These are phyloP conservation scores for Termitomyces sp. DNA, from an alignment of 768 basidiomycete species.

Conservation along the genomic window DNA sequence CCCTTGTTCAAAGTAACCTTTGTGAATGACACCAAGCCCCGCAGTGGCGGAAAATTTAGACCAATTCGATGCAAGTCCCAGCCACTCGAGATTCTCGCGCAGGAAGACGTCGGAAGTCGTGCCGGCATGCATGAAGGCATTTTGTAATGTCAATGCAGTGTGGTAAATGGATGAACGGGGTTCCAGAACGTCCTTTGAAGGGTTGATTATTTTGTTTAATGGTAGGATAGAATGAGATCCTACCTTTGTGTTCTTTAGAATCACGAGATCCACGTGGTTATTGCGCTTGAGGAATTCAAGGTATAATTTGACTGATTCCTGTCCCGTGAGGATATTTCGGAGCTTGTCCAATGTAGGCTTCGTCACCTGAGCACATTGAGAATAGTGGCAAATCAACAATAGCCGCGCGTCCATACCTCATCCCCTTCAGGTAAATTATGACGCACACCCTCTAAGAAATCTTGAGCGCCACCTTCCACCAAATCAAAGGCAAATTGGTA, in stretches of 20 bases:
- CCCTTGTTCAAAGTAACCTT: slow-evolving; percentile 93
- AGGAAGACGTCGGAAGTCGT: slow-evolving; percentile 94
- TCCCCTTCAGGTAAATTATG: slow-evolving; percentile 67
- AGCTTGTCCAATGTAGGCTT: slow-evolving; percentile 71
- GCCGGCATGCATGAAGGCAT: slow-evolving; percentile 98
- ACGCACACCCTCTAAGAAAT: slow-evolving; percentile 81
- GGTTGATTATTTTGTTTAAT: not conserved
- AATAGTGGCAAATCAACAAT: not conserved
- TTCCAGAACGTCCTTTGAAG: slow-evolving; percentile 77
- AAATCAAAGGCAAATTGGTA: slow-evolving; percentile 97
- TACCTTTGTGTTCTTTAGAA: slow-evolving; percentile 92
- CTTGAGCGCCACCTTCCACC: slow-evolving; percentile 90
- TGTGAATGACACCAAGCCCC: slow-evolving; percentile 95
- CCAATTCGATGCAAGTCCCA: slow-evolving; percentile 95
- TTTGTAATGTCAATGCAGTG: slow-evolving; percentile 92
- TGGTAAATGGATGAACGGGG: slow-evolving; percentile 96
- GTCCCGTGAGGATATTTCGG: slow-evolving; percentile 82
- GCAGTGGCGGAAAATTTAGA: slow-evolving; percentile 98
- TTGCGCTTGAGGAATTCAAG: slow-evolving; percentile 95
- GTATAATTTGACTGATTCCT: slow-evolving; percentile 89
- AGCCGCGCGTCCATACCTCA: slow-evolving; percentile 40
- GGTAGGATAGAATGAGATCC: not conserved
- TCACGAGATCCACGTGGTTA: slow-evolving; percentile 88
- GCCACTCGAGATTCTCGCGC: slow-evolving; percentile 95
- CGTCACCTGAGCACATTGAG: slow-evolving; percentile 42